phyloP scores from a whole-genome alignment of 1,139 yeast genomes.

The Yarrowia galli region DNA sequence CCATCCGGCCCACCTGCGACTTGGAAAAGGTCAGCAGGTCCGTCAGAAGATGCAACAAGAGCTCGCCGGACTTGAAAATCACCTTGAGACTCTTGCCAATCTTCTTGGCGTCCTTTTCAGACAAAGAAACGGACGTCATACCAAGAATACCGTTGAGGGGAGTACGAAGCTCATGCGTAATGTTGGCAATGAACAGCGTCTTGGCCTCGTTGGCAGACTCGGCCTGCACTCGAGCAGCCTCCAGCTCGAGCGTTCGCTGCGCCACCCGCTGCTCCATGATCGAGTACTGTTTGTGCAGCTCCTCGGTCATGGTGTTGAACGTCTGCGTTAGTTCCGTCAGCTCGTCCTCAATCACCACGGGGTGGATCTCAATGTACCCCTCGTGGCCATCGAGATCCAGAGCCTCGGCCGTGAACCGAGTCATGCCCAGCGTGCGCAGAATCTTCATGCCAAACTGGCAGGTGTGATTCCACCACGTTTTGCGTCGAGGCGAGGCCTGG shows the following conservation, averaged over 20 bases:
- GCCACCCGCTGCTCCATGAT: slow-evolving; percentile 90
- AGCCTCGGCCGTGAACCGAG: slow-evolving; percentile 30
- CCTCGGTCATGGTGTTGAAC: slow-evolving; percentile 90
- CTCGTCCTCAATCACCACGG: slow-evolving; percentile 61
- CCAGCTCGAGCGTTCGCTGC: slow-evolving; percentile 84
- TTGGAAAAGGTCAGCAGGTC: slow-evolving; percentile 89
- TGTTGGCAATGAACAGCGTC: slow-evolving; percentile 92
- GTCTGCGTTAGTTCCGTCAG: slow-evolving; percentile 86
- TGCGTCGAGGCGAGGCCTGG: neutral
- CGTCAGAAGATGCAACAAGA: slow-evolving; percentile 83
- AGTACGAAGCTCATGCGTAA: slow-evolving; percentile 92
- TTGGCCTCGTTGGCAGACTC: slow-evolving; percentile 95
- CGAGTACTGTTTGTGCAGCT: slow-evolving; percentile 80
- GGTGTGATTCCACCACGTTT: neutral
- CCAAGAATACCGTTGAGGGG: slow-evolving; percentile 96
- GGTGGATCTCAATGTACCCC: slow-evolving; percentile 16
- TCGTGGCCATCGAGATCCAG: slow-evolving; percentile 19
- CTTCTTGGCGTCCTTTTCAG: slow-evolving; percentile 71
- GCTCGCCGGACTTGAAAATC: slow-evolving; percentile 86
- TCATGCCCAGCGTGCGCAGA: slow-evolving; percentile 20
- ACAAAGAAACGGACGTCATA: slow-evolving; percentile 93
- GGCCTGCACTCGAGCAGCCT: slow-evolving; percentile 86
- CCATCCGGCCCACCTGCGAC: slow-evolving; percentile 86
- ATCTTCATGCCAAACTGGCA: slow-evolving; percentile 8
- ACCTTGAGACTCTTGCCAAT: slow-evolving; percentile 74